phyloP scores from a whole-genome alignment of 495 filamentous ascomycete genomes.

The Penicillium lividum region DNA sequence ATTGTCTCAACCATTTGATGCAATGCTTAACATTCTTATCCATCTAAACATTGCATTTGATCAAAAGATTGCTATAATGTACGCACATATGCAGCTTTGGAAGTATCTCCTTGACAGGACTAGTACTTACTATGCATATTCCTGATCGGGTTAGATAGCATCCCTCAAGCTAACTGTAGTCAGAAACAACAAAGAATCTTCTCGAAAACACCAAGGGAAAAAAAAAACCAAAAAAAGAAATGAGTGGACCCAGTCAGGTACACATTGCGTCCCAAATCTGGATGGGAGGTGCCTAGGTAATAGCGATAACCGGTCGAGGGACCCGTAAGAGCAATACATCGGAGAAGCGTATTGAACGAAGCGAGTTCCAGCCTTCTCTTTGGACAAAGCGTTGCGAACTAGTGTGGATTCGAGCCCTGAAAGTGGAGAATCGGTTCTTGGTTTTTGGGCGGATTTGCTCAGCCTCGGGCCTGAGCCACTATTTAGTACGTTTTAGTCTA shows the following conservation, averaged over 20 bases:
- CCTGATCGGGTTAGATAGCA: no score
- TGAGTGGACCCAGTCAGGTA: conserved; percentile 17
- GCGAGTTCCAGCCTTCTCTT: conserved; percentile 25
- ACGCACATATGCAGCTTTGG: no score
- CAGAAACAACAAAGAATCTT: conserved; percentile 14
- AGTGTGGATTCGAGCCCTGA: conserved; percentile 36
- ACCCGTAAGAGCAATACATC: conserved; percentile 21
- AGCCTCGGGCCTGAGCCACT: conserved; percentile 26
- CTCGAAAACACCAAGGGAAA: conserved; percentile 14
- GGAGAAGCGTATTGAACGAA: conserved; percentile 24
- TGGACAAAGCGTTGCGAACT: conserved; percentile 25
- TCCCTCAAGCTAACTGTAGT: no score
- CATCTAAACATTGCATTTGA: not conserved
- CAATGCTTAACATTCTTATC: no score
- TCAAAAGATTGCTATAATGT: not conserved
- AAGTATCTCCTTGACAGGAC: no score
- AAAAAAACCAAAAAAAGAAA: conserved; percentile 18
- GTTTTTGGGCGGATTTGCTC: conserved; percentile 19
- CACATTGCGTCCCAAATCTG: conserved; percentile 12
- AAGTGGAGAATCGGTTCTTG: conserved; percentile 24
- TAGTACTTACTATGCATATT: no score
- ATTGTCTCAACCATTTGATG: no score
- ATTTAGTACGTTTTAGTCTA: not conserved
- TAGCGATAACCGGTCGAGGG: conserved; percentile 3
- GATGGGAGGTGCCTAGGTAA: conserved; percentile 6